Base-by-base conservation (phyloP, 164 flowering plant genomes). In the Buxus sempervirens region DNA sequence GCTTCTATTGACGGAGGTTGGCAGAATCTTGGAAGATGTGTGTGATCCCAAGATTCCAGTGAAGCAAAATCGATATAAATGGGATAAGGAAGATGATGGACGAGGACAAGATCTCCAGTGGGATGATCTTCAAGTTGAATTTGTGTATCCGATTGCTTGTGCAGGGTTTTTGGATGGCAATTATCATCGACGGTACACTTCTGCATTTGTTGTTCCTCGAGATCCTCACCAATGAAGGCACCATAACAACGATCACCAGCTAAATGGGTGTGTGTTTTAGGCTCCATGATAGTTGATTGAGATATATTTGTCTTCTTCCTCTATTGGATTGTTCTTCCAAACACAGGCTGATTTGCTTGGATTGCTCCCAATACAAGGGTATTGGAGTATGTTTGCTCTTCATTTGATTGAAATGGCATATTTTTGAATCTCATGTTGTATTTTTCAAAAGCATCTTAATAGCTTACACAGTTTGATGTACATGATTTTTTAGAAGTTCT, bases 161-260 rank as follows among this genome's bases (percentile, higher is more conserved):
- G 0, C 97, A 94, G 58, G 98, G 98, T 13, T 97, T 94, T 41
- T 73, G 73, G 67, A 91, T 97, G 0, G 85, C 98, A 0, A 94
- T 97, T 62, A 91, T 94, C 36, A 86, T 94, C 24, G 98, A 94
- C 65, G 98, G 98, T 4, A 62, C 97, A 48, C 70, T 90, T 32
- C 83, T 84, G 9, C 96, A 94, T 75, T 91, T 96, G 0, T 61
- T 94, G 73, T 85, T 94, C 36, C 81, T 83, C 1, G 98, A 94
- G 77, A 85, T 94, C 49, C 82, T 94, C 75, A 87, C 97, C 3
- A 96, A 88, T 75, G 84, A 87, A 75, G 98, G 98, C 0, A 89
- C 96, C 16, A 97, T 97, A 22, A 91, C 97, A 1, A 94, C 91
- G 98, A 94, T 94, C 58, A 82, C 88, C 38, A 96, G 96, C 41